phyloP scores from a whole-genome alignment of 2,329 filamentous ascomycete species.

The Daldinia sp. region DNA sequence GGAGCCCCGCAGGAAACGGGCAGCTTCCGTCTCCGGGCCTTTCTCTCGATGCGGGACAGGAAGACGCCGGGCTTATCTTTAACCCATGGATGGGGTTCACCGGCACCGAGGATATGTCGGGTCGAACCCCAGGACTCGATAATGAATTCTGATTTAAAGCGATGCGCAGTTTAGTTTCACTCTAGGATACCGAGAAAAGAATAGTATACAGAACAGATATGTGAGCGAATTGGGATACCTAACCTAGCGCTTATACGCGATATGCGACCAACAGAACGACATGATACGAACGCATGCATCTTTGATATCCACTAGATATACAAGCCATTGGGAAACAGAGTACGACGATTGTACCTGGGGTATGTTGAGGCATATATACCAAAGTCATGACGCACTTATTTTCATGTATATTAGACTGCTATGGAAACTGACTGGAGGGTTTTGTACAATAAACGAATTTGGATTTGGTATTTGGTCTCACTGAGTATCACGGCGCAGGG shows the following conservation, averaged over 20 bases:
- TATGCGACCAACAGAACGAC: background rate
- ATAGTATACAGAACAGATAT: background rate
- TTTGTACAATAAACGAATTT: background rate
- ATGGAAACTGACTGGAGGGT: background rate
- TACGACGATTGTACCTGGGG: background rate
- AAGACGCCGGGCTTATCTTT: constrained; percentile 48
- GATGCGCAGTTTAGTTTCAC: background rate
- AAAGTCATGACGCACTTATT: no score
- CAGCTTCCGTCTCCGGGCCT: constrained; percentile 22
- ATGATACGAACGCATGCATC: background rate
- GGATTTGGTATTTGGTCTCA: background rate
- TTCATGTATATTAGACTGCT: background rate
- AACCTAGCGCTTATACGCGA: background rate
- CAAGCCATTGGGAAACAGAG: no score
- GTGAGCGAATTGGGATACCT: background rate
- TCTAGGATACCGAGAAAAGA: no score
- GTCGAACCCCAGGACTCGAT: constrained; percentile 30
- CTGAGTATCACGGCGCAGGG: background rate
- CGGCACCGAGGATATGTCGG: constrained; percentile 45
- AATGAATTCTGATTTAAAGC: constrained; percentile 47
- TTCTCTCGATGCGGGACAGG: constrained; percentile 43
- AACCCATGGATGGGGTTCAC: constrained; percentile 50
- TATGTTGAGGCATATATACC: no score
- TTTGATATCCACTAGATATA: no score
- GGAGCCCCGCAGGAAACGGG: constrained; percentile 7